Evolutionary conservation across 2,329 filamentous ascomycete genomes (phyloP).

Genomic region (Rhinocladiella similis): DNA sequence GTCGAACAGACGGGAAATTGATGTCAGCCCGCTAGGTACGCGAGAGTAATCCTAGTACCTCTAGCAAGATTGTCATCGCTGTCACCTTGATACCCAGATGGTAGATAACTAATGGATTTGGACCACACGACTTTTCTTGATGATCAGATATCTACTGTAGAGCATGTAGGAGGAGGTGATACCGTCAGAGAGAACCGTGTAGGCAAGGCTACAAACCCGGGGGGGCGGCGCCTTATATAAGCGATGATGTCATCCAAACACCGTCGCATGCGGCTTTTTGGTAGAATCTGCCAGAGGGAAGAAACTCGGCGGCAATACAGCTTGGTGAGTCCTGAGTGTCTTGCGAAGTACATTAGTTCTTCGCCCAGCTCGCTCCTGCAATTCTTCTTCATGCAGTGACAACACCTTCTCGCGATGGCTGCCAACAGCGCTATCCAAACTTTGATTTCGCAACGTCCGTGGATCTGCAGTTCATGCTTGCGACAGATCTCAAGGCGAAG

Average conservation of each 20-base stretch:
- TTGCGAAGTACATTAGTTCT: neutral
- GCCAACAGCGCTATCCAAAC: neutral
- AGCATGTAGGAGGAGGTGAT: too few relatives aligned
- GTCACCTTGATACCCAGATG: too few relatives aligned
- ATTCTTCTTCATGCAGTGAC: constrained; percentile 8
- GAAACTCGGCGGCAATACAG: neutral
- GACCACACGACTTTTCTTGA: too few relatives aligned
- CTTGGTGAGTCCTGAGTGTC: neutral
- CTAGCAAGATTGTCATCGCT: too few relatives aligned
- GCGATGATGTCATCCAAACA: neutral
- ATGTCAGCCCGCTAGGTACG: neutral
- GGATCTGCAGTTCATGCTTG: constrained; percentile 17
- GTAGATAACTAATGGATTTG: too few relatives aligned
- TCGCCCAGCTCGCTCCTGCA: neutral
- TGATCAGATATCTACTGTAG: too few relatives aligned
- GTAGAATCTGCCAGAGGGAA: neutral
- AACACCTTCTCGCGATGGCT: neutral
- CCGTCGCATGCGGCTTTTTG: neutral
- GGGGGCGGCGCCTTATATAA: neutral
- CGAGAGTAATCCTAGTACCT: too few relatives aligned
- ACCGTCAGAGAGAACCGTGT: too few relatives aligned
- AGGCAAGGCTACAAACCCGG: too few relatives aligned
- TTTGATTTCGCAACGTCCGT: constrained; percentile 3
- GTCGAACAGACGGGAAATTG: neutral
- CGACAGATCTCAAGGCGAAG: constrained; percentile 42